Base-by-base conservation (phyloP, 2,329 filamentous ascomycete species). In the Xylariaceae sp. region DNA sequence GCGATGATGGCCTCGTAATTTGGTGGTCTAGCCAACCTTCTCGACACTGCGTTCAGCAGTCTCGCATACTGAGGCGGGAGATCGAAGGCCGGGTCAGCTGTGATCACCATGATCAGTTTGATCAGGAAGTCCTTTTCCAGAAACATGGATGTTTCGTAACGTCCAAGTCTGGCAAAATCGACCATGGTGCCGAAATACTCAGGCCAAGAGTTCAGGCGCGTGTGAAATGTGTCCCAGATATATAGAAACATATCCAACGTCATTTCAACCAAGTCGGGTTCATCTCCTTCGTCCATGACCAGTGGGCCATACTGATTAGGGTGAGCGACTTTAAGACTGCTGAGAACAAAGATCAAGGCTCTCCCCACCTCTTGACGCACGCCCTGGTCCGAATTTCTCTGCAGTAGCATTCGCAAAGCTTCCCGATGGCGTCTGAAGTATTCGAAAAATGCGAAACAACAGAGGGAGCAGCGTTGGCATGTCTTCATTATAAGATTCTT, bases 121-220 rank as follows among this genome's bases (percentile, higher is more conserved):
- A 75, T 68, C 19, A 93, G 75, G 63, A 86, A 89, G 20, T 83
- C 81, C 29, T 80, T 76, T 10, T 85, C 81, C 20, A 93, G 76
- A 20, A 92, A 76, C 5, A 81, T 68, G 1, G 77, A 75, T 19
- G 82, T 77, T 69, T 91, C 87, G 4, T 78, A 70, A 2, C 77
- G 72, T 1, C 89, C 88, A 52, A 90, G 72, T 44, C 76, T 78
- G 14, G 85, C 84, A 67, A 93, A 88, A n/a, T 76, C 76, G n/a
- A 82, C 68, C 59, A 93, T 77, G n/a, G 89, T 80, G 12, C 82
- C 81, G 68, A 93, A 93, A 55, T 88, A 88, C 65, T 93, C 89
- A 42, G 87, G 83, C 90, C 90, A 95, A 2, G 89, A 82, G 54
- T 86, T 83, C 23, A 85, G 75, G 44, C 81, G 77, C 2, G 76